Evolutionary conservation across 2,329 filamentous ascomycete species (phyloP), one percentile per base, ranked within the genome.

Genomic region (Pyrenophora teres): DNA sequence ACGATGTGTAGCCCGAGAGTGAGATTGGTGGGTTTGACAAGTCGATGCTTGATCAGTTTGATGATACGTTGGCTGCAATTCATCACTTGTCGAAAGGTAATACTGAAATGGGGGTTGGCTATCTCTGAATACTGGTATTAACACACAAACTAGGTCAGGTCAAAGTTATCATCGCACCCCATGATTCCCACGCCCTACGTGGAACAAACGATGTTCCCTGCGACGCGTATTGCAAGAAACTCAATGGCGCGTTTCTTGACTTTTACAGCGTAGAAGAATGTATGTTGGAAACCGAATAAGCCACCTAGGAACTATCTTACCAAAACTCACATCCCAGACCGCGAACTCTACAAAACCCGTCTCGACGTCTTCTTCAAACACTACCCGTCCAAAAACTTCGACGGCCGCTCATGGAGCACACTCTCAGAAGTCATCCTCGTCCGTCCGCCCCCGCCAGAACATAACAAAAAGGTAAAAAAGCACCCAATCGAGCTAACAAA

Each of bases 141-240:
- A n/a, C n/a, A n/a, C n/a, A n/a, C n/a, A n/a, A n/a, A n/a, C n/a
- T n/a, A n/a, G n/a, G n/a, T n/a, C 60, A 68, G 31, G 52, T 69
- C 35, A 73, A 73, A 51, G 70, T 73, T 44, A 70, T 73, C 18
- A 69, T 73, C 16, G 68, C 62, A 23, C 70, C 70, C 0, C 70
- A 73, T 40, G 67, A 73, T 46, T 64, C 69, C 3, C 68, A 71
- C 47, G 68, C 68, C 2, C 64, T 73, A 21, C 59, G 67, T 4
- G 67, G 60, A 3, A 53, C 63, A 2, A 70, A 72, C n/a, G 59
- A 62, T 19, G 62, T 67, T 0, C 64, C 68, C 0, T 73, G 70
- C 39, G 70, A 73, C 46, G 69, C 63, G 4, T 73, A 73, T 30
- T 73, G 70, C 48, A 46, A 69, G 44, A 64, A 64, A 25, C 54